Conservation (phyloP, 768 basidiomycete genomes). For the Lentinula guzmanii region DNA sequence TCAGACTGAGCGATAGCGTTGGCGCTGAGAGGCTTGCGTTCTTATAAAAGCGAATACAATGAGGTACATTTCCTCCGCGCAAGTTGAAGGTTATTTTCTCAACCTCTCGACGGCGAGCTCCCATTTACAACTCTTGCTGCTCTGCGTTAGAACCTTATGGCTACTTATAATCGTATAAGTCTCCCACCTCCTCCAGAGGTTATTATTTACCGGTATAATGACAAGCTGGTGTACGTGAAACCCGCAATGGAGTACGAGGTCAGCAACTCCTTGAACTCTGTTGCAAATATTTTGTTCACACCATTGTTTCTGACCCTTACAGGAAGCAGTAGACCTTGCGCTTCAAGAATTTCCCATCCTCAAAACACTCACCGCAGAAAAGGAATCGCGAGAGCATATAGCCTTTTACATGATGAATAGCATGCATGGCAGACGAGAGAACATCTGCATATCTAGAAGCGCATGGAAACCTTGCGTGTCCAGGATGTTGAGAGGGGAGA, state of each 20-base stretch:
- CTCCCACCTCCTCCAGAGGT: constrained; percentile 28
- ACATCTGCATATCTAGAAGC: constrained; percentile 43
- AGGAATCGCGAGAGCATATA: constrained; percentile 32
- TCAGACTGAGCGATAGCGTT: too few species aligned
- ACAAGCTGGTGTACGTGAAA: constrained; percentile 45
- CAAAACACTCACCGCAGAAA: neutral
- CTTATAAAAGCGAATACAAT: too few species aligned
- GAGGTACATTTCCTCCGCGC: too few species aligned
- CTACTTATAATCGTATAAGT: constrained; percentile 9
- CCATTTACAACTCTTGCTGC: too few species aligned
- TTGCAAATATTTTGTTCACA: neutral
- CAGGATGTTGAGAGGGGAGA: constrained; percentile 37
- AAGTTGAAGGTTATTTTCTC: too few species aligned
- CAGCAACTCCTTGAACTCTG: constrained; percentile 21
- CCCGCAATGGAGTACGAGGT: constrained; percentile 39
- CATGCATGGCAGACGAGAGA: constrained; percentile 23
- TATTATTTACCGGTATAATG: constrained; percentile 41
- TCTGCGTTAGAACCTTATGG: constrained; percentile 7
- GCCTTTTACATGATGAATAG: constrained; percentile 34
- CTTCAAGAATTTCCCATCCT: constrained; percentile 42
- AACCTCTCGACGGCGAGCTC: too few species aligned
- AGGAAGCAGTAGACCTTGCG: constrained; percentile 48
- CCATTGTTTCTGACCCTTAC: neutral
- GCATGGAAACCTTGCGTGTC: constrained; percentile 42
- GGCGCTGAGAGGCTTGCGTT: too few species aligned